Percentiles rank a stretch among this genome's conserved stretches.
Evolutionary conservation across 345 rosid genomes (phyloP).

Genomic region (Camelina hispida): DNA sequence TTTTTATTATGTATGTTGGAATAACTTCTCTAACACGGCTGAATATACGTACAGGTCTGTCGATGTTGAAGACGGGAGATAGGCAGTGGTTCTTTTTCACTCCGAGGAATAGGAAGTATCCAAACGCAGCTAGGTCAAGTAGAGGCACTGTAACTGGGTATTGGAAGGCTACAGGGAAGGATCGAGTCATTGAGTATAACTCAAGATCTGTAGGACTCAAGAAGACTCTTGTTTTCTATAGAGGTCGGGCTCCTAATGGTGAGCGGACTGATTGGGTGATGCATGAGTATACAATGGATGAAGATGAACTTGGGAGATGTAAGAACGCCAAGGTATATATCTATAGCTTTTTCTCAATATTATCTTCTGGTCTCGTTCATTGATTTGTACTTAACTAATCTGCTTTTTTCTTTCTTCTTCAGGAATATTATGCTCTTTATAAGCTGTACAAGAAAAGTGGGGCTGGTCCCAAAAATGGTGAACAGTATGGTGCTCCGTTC

Average conservation of each 20-base stretch:
- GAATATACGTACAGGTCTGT: conserved; percentile 41
- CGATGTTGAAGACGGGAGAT: conserved; percentile 82
- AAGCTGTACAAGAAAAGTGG: conserved; percentile 94
- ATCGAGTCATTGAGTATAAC: conserved; percentile 59
- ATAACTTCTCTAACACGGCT: background rate
- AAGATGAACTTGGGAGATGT: conserved; percentile 83
- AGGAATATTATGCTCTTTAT: conserved; percentile 95
- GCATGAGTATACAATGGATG: conserved; percentile 92
- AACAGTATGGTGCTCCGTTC: conserved; percentile 95
- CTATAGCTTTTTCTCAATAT: background rate
- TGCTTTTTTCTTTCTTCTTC: background rate
- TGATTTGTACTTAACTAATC: background rate
- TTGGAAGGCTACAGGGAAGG: conserved; percentile 97
- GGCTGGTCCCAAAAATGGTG: conserved; percentile 96
- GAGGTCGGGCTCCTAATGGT: conserved; percentile 87
- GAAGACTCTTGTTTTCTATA: conserved; percentile 87
- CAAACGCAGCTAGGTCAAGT: conserved; percentile 86
- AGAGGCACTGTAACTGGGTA: conserved; percentile 83
- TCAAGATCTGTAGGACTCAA: conserved; percentile 75
- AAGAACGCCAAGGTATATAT: conserved; percentile 60
- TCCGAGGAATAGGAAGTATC: conserved; percentile 87
- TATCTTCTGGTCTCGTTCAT: background rate
- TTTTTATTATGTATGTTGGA: too few relatives aligned
- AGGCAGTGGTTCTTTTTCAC: conserved; percentile 93
- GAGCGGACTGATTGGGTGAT: conserved; percentile 95